Conservation (phyloP, 169 alveolate species). For the Babesia ovis region DNA sequence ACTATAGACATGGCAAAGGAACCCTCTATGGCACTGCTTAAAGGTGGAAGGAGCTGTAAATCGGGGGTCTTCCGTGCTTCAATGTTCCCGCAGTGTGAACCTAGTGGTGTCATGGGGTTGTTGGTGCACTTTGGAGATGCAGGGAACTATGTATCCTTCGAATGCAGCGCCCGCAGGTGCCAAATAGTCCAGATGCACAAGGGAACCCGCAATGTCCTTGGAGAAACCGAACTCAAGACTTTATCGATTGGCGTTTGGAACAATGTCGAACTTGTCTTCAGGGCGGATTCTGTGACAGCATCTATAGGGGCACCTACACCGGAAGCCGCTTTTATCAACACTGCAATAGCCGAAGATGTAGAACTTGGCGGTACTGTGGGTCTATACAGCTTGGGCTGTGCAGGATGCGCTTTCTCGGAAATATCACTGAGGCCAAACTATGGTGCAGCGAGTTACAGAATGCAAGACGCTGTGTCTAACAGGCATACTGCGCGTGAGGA, state of each 20-base stretch:
- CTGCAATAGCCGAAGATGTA: slow-evolving; percentile 64
- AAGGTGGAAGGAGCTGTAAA: slow-evolving; percentile 75
- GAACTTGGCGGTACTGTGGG: slow-evolving; percentile 76
- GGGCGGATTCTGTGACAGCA: slow-evolving; percentile 67
- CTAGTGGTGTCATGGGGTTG: slow-evolving; percentile 78
- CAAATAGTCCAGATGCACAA: slow-evolving; percentile 71
- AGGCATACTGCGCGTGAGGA: slow-evolving; percentile 9
- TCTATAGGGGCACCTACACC: slow-evolving; percentile 66
- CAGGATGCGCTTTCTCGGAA: slow-evolving; percentile 81
- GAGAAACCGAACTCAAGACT: slow-evolving; percentile 73
- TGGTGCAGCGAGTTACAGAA: slow-evolving; percentile 8
- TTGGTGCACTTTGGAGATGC: slow-evolving; percentile 73
- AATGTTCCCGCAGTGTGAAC: slow-evolving; percentile 78
- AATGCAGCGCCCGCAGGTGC: slow-evolving; percentile 72
- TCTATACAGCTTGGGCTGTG: slow-evolving; percentile 75
- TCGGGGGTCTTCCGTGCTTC: slow-evolving; percentile 74
- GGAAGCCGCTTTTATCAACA: slow-evolving; percentile 71
- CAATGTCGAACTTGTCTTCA: slow-evolving; percentile 68
- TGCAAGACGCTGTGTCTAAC: neutral
- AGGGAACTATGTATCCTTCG: slow-evolving; percentile 78
- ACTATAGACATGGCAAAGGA: slow-evolving; percentile 49
- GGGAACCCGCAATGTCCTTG: slow-evolving; percentile 67
- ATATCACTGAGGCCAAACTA: slow-evolving; percentile 72
- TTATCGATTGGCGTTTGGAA: slow-evolving; percentile 73
- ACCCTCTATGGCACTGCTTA: slow-evolving; percentile 71